Evolutionary conservation across 1,139 yeast genomes (phyloP), one percentile per base, ranked within the genome.

Genomic region (Yamadazyma mexicana): DNA sequence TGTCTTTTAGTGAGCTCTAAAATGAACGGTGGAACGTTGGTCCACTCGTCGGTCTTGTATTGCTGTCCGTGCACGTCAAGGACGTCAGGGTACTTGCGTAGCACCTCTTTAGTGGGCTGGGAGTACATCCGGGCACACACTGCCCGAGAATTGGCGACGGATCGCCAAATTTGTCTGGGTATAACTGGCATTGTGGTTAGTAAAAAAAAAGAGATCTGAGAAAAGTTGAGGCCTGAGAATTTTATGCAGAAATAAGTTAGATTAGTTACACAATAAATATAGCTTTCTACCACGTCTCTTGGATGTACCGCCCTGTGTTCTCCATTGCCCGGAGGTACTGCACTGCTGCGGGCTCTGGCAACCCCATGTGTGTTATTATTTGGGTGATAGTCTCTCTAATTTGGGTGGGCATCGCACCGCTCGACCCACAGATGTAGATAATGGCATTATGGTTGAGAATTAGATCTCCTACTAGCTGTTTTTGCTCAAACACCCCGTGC

Each of bases 391-490:
- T 91, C 16, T 85, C 61, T 45, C 95, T 69, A 1, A 92, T 95
- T 57, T 92, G 94, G 28, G 82, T 75, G 1, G 99, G 98, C 98
- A 92, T 94, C 47, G 81, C 79, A 0, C 98, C 98, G 26, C 95
- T 83, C 10, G 96, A 83, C 0, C 98, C 97, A 67, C 98, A 91
- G 2, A 92, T 70, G 57, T 83, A 89, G 5, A 89, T 63, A 0
- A 75, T 62, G 0, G 87, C 94, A 15, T 69, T 57, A 33, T 75
- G 54, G n/a, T 80, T 66, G 3, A 77, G 58, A 7, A 89, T 58
- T 38, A 82, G 58, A 7, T 79, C 72, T 1, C 73, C 77, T 2
- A 89, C 62, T 18, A 66, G 38, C 3, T 66, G 58, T 24, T 70
- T 68, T 35, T 81, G 60, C 20, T 66, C 62, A 64, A 76, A 83